Evolutionary conservation across 1,284 basidiomycete genomes (phyloP).

Genomic region (Fomitopsis schrenkii): DNA sequence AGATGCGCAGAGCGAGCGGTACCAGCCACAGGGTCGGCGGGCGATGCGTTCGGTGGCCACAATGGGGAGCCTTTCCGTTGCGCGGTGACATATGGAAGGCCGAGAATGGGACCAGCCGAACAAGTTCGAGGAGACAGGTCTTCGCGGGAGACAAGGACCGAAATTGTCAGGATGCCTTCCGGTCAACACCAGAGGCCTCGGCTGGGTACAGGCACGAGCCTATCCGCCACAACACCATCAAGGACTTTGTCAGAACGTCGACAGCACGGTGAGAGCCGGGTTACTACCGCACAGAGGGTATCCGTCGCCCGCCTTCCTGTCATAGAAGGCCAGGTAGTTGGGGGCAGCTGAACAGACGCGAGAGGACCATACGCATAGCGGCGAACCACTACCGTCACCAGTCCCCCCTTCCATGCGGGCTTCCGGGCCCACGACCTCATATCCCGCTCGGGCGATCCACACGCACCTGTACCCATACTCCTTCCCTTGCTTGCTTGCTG

Average conservation of each 20-base stretch:
- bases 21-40: conserved; percentile 17
- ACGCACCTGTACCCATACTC: conserved; percentile 15
- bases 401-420: conserved; percentile 14
- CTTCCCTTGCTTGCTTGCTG: conserved; percentile 3
- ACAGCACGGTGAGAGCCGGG: conserved; percentile 17
- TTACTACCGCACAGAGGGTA: conserved; percentile 22
- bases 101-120: conserved; percentile 1
- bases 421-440: conserved; percentile 12
- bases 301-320: conserved; percentile 27
- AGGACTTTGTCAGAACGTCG: conserved; percentile 8
- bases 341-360: conserved; percentile 17
- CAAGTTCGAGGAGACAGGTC: conserved; percentile 16
- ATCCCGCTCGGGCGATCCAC: conserved; percentile 12
- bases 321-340: conserved; percentile 25
- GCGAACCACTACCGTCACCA: conserved; percentile 13
- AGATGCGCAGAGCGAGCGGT: conserved; percentile 13
- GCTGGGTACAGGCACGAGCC: conserved; percentile 21
- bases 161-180: conserved; percentile 5
- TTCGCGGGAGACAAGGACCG: conserved; percentile 15
- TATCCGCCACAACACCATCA: conserved; percentile 16
- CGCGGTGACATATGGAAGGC: conserved; percentile 15
- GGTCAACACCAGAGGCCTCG: conserved; percentile 9
- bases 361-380: conserved; percentile 15
- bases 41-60: conserved; percentile 3
- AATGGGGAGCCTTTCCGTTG: conserved; percentile 13